A percentile compares a stretch with the other conserved stretches of the same genome.
Evolutionary conservation across 169 alveolate genomes (phyloP).

Genomic region (Cryptosporidium baileyi): DNA sequence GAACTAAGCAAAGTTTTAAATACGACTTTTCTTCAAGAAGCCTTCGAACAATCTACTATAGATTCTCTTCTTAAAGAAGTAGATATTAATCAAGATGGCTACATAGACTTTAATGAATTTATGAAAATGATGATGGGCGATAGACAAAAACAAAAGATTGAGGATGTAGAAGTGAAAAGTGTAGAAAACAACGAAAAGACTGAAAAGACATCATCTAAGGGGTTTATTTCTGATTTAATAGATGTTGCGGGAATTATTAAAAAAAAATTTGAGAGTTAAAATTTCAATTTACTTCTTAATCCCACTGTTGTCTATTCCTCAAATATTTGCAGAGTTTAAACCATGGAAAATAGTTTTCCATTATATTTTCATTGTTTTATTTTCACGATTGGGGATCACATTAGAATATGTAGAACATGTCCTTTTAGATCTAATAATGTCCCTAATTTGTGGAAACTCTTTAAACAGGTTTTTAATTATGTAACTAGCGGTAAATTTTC

Average conservation of each 20-base stretch:
- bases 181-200: background rate
- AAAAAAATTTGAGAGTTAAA: constrained; percentile 4
- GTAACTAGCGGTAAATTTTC: no score
- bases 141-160: background rate
- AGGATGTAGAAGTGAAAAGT: background rate
- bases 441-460: no score
- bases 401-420: no score
- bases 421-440: no score
- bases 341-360: no score
- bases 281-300: no score
- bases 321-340: no score
- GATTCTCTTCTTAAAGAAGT: constrained; percentile 80
- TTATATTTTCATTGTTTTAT: no score
- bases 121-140: constrained; percentile 72
- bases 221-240: constrained; percentile 40
- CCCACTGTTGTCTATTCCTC: no score
- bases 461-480: no score
- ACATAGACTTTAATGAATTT: constrained; percentile 78
- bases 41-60: constrained; percentile 77
- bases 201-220: background rate
- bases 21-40: constrained; percentile 75
- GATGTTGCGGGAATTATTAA: constrained; percentile 15
- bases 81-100: constrained; percentile 80
- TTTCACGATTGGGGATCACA: no score
- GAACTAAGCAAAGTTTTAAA: constrained; percentile 78